Conservation (phyloP, 805 yeast species). For the Komagataella ulmi region DNA sequence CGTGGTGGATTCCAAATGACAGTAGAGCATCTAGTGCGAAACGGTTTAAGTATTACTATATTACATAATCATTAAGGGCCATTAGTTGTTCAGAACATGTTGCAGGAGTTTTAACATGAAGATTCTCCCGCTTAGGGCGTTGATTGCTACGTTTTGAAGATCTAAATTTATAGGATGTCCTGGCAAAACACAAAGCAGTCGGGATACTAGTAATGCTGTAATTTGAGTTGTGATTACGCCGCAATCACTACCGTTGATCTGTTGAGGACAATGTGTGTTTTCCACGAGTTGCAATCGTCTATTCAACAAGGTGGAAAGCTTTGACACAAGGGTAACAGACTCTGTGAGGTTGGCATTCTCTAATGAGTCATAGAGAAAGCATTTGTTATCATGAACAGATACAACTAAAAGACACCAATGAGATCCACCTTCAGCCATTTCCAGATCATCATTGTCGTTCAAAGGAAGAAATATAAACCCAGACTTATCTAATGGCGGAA, state of each 20-base stretch:
- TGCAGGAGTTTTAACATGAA: conserved; percentile 15
- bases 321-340: conserved; percentile 17
- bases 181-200: conserved; percentile 16
- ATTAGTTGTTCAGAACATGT: not conserved
- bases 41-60: not conserved
- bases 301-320: conserved; percentile 16
- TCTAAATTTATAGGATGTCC: conserved; percentile 22
- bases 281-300: conserved; percentile 8
- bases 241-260: conserved; percentile 53
- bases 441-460: conserved; percentile 51
- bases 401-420: conserved; percentile 65
- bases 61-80: not conserved
- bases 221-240: conserved; percentile 33
- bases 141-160: conserved; percentile 24
- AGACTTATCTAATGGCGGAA: conserved; percentile 29
- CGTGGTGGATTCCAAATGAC: not conserved
- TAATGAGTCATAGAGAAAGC: conserved; percentile 51
- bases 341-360: conserved; percentile 25
- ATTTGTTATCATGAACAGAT: conserved; percentile 29
- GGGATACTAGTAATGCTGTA: conserved; percentile 19
- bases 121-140: conserved; percentile 34
- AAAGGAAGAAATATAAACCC: conserved; percentile 53
- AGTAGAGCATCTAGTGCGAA: not conserved
- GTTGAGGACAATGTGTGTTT: conserved; percentile 35
- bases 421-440: conserved; percentile 49